These are phyloP conservation scores for Diaporthe citri DNA, from an alignment of 2,329 filamentous ascomycete genomes.

Conservation along the genomic window DNA sequence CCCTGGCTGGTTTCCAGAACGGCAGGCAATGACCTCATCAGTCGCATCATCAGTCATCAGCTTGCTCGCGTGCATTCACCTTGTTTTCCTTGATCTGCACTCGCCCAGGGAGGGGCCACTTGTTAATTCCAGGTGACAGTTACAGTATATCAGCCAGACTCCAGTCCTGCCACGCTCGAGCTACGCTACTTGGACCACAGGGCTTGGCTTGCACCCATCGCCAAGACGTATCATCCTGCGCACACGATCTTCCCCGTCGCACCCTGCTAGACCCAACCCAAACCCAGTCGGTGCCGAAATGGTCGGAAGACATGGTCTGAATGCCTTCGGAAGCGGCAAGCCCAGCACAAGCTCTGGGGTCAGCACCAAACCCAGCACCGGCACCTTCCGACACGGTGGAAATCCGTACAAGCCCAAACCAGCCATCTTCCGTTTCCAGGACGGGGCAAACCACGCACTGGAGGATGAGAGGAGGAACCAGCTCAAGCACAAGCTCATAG, in stretches of 20 bases:
- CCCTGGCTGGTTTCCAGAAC: too few relatives aligned
- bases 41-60: slow-evolving; percentile 21
- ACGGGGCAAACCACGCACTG: slow-evolving; percentile 60
- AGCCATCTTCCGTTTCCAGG: slow-evolving; percentile 54
- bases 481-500: slow-evolving; percentile 62
- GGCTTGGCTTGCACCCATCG: not conserved
- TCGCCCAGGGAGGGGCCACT: not conserved
- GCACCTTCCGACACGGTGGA: not conserved
- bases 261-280: not conserved
- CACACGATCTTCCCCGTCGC: not conserved
- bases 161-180: too few relatives aligned
- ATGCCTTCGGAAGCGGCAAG: slow-evolving; percentile 25
- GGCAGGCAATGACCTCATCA: slow-evolving; percentile 35
- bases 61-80: not conserved
- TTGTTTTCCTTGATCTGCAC: slow-evolving; percentile 15
- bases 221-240: not conserved
- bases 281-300: slow-evolving; percentile 8
- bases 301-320: slow-evolving; percentile 37
- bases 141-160: not conserved
- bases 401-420: slow-evolving; percentile 36
- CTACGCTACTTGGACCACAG: not conserved
- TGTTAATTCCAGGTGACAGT: not conserved
- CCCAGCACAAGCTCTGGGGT: not conserved
- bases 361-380: not conserved
- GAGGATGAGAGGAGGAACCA: slow-evolving; percentile 58